A percentile compares a stretch with the other conserved stretches of the same genome.
phyloP scores from a whole-genome alignment of 208 protist genomes.

The Polymyxa betae region DNA sequence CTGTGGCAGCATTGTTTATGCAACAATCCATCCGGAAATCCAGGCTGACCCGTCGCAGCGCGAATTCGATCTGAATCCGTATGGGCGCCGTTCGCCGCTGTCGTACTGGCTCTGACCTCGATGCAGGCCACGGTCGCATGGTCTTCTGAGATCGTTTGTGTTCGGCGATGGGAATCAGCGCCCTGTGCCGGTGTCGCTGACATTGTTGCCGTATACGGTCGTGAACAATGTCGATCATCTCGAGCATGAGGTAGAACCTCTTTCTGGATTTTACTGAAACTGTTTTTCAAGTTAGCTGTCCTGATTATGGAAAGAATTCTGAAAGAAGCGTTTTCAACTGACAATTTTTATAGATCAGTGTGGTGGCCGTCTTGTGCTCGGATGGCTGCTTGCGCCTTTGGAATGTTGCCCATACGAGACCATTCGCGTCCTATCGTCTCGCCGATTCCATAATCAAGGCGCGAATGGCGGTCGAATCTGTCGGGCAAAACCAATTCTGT shows the following conservation, averaged over 20 bases:
- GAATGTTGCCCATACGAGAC: not conserved
- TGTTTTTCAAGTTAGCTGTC: not conserved
- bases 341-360: not conserved
- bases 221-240: not conserved
- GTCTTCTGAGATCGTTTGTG: not conserved
- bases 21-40: not conserved
- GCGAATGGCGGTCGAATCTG: not conserved
- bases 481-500: not conserved
- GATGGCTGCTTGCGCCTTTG: not conserved
- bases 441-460: not conserved
- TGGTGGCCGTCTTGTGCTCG: not conserved
- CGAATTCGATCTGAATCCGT: constrained; percentile 30
- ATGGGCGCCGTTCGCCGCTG: too few species aligned
- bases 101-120: not conserved
- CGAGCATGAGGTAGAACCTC: constrained; percentile 11
- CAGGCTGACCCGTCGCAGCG: not conserved
- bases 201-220: not conserved
- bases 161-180: not conserved
- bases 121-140: not conserved
- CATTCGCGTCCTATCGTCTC: not conserved
- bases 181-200: not conserved
- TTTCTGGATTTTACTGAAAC: not conserved
- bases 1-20: constrained; percentile 11
- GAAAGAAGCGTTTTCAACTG: not conserved
- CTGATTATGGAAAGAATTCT: not conserved